Percentiles rank a stretch among this genome's conserved stretches.
Evolutionary conservation across 208 protist species (phyloP).

Genomic region (Sergeia podlipaevii): DNA sequence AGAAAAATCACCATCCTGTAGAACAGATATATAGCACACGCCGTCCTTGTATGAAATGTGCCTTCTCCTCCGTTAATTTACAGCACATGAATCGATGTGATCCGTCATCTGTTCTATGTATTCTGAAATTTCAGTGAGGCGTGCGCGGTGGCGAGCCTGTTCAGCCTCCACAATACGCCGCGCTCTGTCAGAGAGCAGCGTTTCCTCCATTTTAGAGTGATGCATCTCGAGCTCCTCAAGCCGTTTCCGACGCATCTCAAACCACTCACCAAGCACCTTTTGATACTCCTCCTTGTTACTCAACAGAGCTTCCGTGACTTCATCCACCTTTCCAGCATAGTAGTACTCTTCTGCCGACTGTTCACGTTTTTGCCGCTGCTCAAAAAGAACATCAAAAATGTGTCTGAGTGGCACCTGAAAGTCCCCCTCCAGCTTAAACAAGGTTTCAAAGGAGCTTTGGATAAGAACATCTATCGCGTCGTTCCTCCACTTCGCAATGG

Average conservation of each 20-base stretch:
- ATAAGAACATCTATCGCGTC: constrained; percentile 74
- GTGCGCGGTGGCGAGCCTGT: constrained; percentile 55
- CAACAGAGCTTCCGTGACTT: constrained; percentile 40
- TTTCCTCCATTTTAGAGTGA: constrained; percentile 67
- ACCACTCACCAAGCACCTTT: constrained; percentile 74
- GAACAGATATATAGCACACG: background rate
- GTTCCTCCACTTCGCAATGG: constrained; percentile 68
- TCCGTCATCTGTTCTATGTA: constrained; percentile 48
- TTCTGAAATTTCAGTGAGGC: constrained; percentile 64
- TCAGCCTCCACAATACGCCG: constrained; percentile 44
- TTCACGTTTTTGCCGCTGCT: constrained; percentile 61
- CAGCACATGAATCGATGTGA: constrained; percentile 12
- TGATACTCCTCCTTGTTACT: constrained; percentile 81
- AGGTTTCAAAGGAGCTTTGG: constrained; percentile 67
- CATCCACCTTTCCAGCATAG: constrained; percentile 23
- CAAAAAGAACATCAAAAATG: constrained; percentile 63
- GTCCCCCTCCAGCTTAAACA: constrained; percentile 73
- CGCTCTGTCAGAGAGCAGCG: constrained; percentile 40
- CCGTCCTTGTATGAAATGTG: background rate
- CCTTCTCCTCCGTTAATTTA: no score
- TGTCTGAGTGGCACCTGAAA: constrained; percentile 71
- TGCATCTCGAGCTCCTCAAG: constrained; percentile 74
- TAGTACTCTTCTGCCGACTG: constrained; percentile 35
- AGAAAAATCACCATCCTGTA: constrained; percentile 1
- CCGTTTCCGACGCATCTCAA: constrained; percentile 68